Evolutionary conservation across 2,329 filamentous ascomycete genomes (phyloP), one percentile per base, ranked within the genome.

Genomic region (Graphilbum fragrans): DNA sequence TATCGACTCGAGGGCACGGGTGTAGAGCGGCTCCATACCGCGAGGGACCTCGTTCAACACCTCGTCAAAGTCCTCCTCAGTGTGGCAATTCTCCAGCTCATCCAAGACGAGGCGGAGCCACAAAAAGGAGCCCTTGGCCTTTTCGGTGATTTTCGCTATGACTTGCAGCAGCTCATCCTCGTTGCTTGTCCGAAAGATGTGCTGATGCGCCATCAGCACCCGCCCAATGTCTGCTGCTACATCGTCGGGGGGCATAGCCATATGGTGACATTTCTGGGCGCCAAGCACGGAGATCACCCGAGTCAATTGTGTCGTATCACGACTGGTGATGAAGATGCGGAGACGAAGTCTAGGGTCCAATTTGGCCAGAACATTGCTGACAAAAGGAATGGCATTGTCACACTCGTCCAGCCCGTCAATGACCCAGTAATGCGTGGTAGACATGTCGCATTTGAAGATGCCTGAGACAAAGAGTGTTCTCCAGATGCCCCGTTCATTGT

Each of bases 321-420:
- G 47, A 33, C 50, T 50, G 2, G 50, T 50, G 23, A 55, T 39
- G 9, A 58, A 35, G 31, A 58, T 48, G 25, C 49, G 41, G n/a
- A 55, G 29, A 3, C 47, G 45, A 5, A 38, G 19, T 20, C 33
- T 21, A 45, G 40, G 3, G 51, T 41, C n/a, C n/a, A 34, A 18
- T 19, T 50, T 50, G 16, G 45, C 20, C n/a, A 51, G 29, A 14
- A 58, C 45, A 18, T 46, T 35, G 9, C 53, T 44, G 19, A 55
- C 42, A 2, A 58, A 38, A 7, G 38, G 32, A 3, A 33, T 17
- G 17, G 40, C 35, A 38, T 52, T 50, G 2, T 41, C 41, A 34
- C 57, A 61, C 45, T 60, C 58, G 46, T 60, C 58, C 16, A 59
- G 41, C 6, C 51, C 58, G 46, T 61, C 58, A 11, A 61, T 52